Evolutionary conservation across 495 filamentous ascomycete genomes (phyloP), one percentile per base, ranked within the genome.

Genomic region (Podospora pseudoanserina): DNA sequence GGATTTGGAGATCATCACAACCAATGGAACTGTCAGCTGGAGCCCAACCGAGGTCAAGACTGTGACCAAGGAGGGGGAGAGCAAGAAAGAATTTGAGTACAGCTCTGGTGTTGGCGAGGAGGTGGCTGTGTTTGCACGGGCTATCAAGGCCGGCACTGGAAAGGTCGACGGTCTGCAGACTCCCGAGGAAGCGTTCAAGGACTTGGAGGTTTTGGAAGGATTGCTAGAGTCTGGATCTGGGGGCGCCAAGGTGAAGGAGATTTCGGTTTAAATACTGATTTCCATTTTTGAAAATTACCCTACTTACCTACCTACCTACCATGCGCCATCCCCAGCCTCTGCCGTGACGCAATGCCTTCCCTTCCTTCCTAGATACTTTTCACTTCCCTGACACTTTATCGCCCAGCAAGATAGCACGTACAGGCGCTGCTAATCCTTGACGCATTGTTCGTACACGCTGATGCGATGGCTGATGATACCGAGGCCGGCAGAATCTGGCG

Each of bases 131-230:
- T 94, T 91, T 80, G 89, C 81, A 2, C 73, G 83, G 71, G 80
- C 83, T 7, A 75, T 94, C 64, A 67, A 72, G 11, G 71, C 70
- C 11, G 80, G 81, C 6, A 49, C 39, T 49, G 39, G 13, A 16
- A 73, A 81, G 69, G 68, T 78, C 20, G 81, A 90, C 73, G 72
- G 73, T 11, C 78, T 78, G 60, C 89, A 92, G 77, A 82, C 78
- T 0, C 87, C 88, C 2, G 84, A 86, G 70, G 84, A 92, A 74
- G 91, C 88, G 60, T 76, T 92, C 74, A 84, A 78, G 59, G 92
- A 94, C 81, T 75, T 95, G 68, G 85, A 90, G 77, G 73, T 93
- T 66, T 71, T 87, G 79, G 87, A 91, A 78, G 79, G 80, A 65
- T 83, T 91, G 78, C 73, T 91, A 70, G 79, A 76, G 75, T 89